phyloP scores from a whole-genome alignment of 2,329 filamentous ascomycete species.

The Aureobasidium sp. region DNA sequence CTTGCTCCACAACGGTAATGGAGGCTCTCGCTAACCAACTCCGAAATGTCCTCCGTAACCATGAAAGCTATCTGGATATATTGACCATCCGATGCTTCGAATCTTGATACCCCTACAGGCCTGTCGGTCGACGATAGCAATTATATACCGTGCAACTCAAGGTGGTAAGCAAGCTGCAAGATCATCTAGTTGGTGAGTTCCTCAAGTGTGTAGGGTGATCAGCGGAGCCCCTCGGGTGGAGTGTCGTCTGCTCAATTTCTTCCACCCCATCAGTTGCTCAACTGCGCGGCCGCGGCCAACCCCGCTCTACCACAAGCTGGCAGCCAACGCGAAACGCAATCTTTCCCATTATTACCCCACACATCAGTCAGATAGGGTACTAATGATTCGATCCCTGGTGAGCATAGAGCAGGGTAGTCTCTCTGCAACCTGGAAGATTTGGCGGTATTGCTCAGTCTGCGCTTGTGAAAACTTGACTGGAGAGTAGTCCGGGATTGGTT shows the following conservation, averaged over 20 bases:
- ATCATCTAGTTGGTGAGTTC: background rate
- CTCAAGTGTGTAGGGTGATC: background rate
- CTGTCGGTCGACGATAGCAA: background rate
- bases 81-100: background rate
- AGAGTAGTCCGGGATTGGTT: too few species aligned
- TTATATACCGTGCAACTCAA: background rate
- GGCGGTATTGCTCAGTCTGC: too few species aligned
- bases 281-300: slow-evolving; percentile 5
- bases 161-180: background rate
- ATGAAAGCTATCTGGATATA: slow-evolving; percentile 3
- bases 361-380: background rate
- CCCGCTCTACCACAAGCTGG: slow-evolving; percentile 5
- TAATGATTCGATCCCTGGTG: too few species aligned
- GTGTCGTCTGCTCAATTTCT: background rate
- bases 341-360: slow-evolving; percentile 10
- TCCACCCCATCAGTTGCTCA: background rate
- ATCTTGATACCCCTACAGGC: background rate
- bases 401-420: too few species aligned
- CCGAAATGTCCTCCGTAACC: slow-evolving; percentile 8
- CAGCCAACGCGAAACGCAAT: slow-evolving; percentile 13
- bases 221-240: background rate
- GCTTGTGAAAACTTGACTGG: background rate
- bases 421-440: background rate
- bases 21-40: slow-evolving; percentile 15
- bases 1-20: slow-evolving; percentile 14